phyloP scores from a whole-genome alignment of 331 rosid genomes.

The Quercus tomentella region DNA sequence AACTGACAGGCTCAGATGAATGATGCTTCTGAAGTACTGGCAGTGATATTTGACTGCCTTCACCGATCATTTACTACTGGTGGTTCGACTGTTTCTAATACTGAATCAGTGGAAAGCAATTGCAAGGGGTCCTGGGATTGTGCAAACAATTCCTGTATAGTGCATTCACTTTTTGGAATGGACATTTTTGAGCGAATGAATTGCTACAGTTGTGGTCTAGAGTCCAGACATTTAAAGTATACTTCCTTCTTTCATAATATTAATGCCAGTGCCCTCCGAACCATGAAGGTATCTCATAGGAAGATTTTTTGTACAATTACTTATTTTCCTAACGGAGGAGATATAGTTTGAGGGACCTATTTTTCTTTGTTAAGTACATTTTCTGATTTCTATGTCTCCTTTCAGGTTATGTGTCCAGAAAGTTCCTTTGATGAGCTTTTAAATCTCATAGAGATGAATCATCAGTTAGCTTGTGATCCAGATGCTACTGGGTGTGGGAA shows the following conservation, averaged over 20 bases:
- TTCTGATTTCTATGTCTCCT: constrained; percentile 22
- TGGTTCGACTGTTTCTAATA: constrained; percentile 49
- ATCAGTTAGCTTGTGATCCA: constrained; percentile 84
- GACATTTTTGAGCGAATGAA: constrained; percentile 87
- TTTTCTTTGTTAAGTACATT: constrained; percentile 21
- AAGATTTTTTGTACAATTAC: not conserved
- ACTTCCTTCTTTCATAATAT: constrained; percentile 94
- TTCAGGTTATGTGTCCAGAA: constrained; percentile 62
- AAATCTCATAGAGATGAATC: constrained; percentile 85
- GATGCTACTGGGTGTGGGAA: constrained; percentile 90
- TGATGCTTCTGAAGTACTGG: constrained; percentile 97
- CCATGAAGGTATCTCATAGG: constrained; percentile 72
- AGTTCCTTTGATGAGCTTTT: constrained; percentile 79
- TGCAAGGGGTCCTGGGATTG: constrained; percentile 85
- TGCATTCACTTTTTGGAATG: constrained; percentile 89
- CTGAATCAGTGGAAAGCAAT: constrained; percentile 66
- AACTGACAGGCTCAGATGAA: constrained; percentile 92
- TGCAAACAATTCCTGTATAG: constrained; percentile 70
- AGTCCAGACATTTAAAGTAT: constrained; percentile 84
- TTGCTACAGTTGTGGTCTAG: constrained; percentile 72
- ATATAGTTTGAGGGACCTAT: constrained; percentile 1
- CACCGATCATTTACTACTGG: constrained; percentile 68
- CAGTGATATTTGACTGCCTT: constrained; percentile 86
- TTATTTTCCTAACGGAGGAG: not conserved
- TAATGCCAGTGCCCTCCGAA: constrained; percentile 91